Evolutionary conservation across 306 rosid genomes (phyloP), one percentile per base, ranked within the genome.

Genomic region (Morella rubra): DNA sequence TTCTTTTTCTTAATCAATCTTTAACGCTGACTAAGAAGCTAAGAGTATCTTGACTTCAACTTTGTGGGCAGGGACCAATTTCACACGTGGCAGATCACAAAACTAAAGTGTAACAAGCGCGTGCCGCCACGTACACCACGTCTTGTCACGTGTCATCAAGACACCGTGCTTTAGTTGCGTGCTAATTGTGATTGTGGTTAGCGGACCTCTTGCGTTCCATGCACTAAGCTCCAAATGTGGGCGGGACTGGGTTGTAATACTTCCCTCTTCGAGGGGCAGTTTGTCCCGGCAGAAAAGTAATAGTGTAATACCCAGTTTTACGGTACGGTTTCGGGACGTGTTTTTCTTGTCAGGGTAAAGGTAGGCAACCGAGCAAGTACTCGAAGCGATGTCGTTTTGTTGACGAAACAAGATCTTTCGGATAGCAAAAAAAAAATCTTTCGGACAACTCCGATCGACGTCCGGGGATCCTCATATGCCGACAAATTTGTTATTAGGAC

Each of bases 391-490:
- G 80, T 78, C 83, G 77, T 82, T 78, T 80, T 50, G 16, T 8
- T 68, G 76, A 49, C 40, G 16, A n/a, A 49, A 20, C n/a, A 20
- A 4, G 4, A 32, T 60, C n/a, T 47, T 76, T 2, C 37, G 37
- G 37, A 32, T 27, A 27, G 32, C 32, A 27, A 27, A 27, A 24
- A 24, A 24, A 24, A 24, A 24, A 24, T 24, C 27, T 24, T 74
- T 20, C 10, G 49, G 75, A n/a, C 73, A 16, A 40, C 13, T n/a
- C 71, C 84, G 41, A 56, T 71, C 64, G 0, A 42, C 55, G 81
- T 81, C 84, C 80, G 74, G 81, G 74, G 83, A 79, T 84, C 78
- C 85, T 82, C 71, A 24, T 61, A 71, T 81, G 72, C 88, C 82
- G 89, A 90, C 93, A 86, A 65, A 82, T 83, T 52, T 81, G 16